phyloP scores from a whole-genome alignment of 805 yeast species.

The Yamadazyma laniorum region DNA sequence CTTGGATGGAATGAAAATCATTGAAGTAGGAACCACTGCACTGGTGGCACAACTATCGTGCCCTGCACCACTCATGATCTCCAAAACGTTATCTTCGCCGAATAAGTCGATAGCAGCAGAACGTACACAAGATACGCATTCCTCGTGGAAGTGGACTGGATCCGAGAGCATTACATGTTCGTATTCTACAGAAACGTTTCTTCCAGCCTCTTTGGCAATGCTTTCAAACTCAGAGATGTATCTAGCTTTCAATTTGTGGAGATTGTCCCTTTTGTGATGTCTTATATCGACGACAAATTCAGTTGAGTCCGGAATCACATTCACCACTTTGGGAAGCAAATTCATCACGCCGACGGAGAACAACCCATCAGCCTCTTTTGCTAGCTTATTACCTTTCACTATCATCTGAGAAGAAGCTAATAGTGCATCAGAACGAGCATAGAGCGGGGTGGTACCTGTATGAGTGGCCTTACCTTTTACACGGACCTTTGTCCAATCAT shows the following conservation, averaged over 20 bases:
- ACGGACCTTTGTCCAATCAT: slow-evolving; percentile 57
- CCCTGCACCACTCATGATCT: slow-evolving; percentile 67
- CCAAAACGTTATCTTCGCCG: slow-evolving; percentile 42
- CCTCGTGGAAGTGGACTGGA: slow-evolving; percentile 57
- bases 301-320: slow-evolving; percentile 65
- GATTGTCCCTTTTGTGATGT: slow-evolving; percentile 47
- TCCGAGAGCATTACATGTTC: slow-evolving; percentile 48
- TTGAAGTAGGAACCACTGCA: slow-evolving; percentile 60
- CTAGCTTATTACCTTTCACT: slow-evolving; percentile 53
- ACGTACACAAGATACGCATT: slow-evolving; percentile 50
- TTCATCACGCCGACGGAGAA: slow-evolving; percentile 59
- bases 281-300: slow-evolving; percentile 61
- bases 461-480: slow-evolving; percentile 66
- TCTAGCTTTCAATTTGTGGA: slow-evolving; percentile 37
- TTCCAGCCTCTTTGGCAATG: slow-evolving; percentile 27
- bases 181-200: slow-evolving; percentile 36
- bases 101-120: slow-evolving; percentile 51
- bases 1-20: slow-evolving; percentile 62
- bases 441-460: slow-evolving; percentile 72
- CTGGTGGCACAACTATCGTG: slow-evolving; percentile 69
- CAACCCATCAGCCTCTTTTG: slow-evolving; percentile 50
- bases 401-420: slow-evolving; percentile 59
- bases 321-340: slow-evolving; percentile 59
- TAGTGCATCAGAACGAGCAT: slow-evolving; percentile 59
- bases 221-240: slow-evolving; percentile 31